Evolutionary conservation across 1,284 basidiomycete genomes (phyloP).

Genomic region (Cryptococcus sp.): DNA sequence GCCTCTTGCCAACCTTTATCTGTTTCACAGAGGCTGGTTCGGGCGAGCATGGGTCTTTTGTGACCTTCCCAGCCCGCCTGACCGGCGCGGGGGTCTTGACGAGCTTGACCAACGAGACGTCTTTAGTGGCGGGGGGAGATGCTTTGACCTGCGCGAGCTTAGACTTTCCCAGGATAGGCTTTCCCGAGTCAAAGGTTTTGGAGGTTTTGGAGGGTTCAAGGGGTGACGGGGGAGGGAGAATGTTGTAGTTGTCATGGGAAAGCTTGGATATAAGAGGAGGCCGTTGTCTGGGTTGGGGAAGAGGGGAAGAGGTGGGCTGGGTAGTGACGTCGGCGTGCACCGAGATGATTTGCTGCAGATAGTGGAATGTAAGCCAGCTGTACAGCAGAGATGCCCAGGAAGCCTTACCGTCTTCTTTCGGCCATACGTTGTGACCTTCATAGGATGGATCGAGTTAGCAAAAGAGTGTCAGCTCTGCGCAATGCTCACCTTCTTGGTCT

Average conservation of each 20-base stretch:
- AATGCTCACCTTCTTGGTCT: constrained; percentile 43
- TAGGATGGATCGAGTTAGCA: background rate
- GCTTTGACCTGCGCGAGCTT: background rate
- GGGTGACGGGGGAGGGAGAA: constrained; percentile 5
- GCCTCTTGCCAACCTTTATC: background rate
- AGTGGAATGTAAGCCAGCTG: background rate
- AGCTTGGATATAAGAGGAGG: constrained; percentile 26
- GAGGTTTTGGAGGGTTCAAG: background rate
- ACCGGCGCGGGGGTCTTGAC: background rate
- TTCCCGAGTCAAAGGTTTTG: background rate
- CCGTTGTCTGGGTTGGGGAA: constrained; percentile 14
- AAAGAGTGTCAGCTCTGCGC: background rate
- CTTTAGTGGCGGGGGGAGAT: background rate
- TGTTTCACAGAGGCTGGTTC: background rate
- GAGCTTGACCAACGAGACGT: background rate
- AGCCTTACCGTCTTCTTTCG: constrained; percentile 37
- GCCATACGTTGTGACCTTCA: constrained; percentile 47
- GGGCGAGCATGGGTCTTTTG: background rate
- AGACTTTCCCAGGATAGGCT: background rate
- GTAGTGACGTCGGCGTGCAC: constrained; percentile 29
- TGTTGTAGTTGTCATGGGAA: constrained; percentile 16
- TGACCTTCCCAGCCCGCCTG: background rate
- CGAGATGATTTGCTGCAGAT: constrained; percentile 35
- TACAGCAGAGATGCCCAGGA: background rate
- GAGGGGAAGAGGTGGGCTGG: constrained; percentile 3